Evolutionary conservation across 257 asterid genomes (phyloP).

Genomic region (Solanum pimpinellifolium): DNA sequence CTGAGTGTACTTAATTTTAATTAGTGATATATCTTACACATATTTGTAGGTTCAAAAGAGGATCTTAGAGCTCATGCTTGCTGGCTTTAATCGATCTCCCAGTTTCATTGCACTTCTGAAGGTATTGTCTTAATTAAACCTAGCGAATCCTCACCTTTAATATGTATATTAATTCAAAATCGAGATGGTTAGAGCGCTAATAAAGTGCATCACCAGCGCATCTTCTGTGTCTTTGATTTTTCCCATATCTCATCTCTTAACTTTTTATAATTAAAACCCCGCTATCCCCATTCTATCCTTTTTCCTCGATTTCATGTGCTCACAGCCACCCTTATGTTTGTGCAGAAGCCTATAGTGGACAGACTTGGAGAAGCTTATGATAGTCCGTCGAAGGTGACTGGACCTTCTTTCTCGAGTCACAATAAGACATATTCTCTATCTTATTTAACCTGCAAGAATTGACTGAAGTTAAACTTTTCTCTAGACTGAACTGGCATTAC

Average conservation of each 20-base stretch:
- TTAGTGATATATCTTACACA: conserved; percentile 2
- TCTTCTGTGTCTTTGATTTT: not conserved
- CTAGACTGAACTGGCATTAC: conserved; percentile 85
- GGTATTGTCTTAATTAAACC: conserved; percentile 28
- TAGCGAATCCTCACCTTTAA: not conserved
- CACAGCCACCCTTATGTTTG: not conserved
- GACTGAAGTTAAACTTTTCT: conserved; percentile 3
- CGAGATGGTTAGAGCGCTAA: not conserved
- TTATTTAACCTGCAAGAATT: not conserved
- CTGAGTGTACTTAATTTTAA: not conserved
- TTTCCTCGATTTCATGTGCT: not conserved
- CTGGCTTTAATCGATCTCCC: conserved; percentile 77
- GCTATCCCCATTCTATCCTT: not conserved
- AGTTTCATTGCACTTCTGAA: conserved; percentile 72
- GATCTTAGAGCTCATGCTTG: conserved; percentile 81
- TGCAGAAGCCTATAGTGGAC: conserved; percentile 85
- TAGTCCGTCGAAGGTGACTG: conserved; percentile 55
- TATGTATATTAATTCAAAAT: not conserved
- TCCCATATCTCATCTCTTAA: not conserved
- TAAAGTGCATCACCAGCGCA: not conserved
- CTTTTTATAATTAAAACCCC: not conserved
- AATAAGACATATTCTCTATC: not conserved
- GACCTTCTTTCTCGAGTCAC: not conserved
- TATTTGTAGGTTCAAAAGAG: conserved; percentile 66
- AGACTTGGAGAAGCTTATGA: conserved; percentile 87